These are phyloP conservation scores for Cichorium intybus DNA, from an alignment of 140 eudicot species.

Conservation along the genomic window DNA sequence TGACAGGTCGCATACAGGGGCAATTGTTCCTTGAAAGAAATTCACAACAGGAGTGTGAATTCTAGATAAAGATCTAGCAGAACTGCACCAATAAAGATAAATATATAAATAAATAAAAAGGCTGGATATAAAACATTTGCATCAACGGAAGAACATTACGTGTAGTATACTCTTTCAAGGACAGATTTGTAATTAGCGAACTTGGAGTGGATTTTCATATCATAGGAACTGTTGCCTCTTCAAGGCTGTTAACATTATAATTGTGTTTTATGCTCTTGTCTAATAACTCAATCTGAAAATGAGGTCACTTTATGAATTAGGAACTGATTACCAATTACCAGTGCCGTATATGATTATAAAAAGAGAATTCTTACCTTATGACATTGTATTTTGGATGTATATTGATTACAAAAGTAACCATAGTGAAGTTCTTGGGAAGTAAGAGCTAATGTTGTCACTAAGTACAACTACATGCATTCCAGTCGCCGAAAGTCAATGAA, in stretches of 20 bases:
- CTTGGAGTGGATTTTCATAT: slow-evolving; percentile 38
- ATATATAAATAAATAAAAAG: not conserved
- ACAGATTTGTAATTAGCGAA: slow-evolving; percentile 28
- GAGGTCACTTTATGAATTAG: not conserved
- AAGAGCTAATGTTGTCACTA: slow-evolving; percentile 62
- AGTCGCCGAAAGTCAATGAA: slow-evolving; percentile 8
- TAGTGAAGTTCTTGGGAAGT: slow-evolving; percentile 57
- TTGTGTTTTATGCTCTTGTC: slow-evolving; percentile 31
- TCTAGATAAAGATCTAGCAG: slow-evolving; percentile 79
- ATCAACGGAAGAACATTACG: slow-evolving; percentile 35
- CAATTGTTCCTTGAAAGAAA: slow-evolving; percentile 40
- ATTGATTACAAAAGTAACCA: slow-evolving; percentile 45
- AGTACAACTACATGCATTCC: slow-evolving; percentile 49
- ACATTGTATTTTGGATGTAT: slow-evolving; percentile 37
- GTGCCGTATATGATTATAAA: not conserved
- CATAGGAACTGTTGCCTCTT: slow-evolving; percentile 24
- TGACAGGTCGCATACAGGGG: slow-evolving; percentile 25
- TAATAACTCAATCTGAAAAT: slow-evolving; percentile 31
- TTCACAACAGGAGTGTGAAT: slow-evolving; percentile 71
- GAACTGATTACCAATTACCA: not conserved
- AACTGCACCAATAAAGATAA: slow-evolving; percentile 38
- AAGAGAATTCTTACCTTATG: slow-evolving; percentile 43
- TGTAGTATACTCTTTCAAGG: slow-evolving; percentile 51
- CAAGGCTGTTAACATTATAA: slow-evolving; percentile 12
- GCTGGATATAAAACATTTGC: not conserved